A percentile compares a stretch with the other conserved stretches of the same genome.
These are phyloP conservation scores for Colletotrichum limetticola DNA, from an alignment of 2,329 filamentous ascomycete genomes.

Conservation along the genomic window DNA sequence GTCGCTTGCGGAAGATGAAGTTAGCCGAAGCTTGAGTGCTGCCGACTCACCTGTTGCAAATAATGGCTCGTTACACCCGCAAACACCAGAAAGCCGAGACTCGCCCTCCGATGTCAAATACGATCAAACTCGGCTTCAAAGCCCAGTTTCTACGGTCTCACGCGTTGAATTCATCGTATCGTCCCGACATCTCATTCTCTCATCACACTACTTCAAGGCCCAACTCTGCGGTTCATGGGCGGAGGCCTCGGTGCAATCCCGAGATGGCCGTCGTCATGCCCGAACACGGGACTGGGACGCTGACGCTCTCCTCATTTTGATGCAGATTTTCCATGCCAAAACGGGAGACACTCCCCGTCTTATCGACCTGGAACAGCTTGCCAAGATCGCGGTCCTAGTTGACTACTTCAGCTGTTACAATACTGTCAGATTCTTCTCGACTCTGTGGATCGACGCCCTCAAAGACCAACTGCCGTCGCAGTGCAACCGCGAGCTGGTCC, in stretches of 20 bases:
- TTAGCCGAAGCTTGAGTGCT: not conserved
- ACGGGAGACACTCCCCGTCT: conserved; percentile 35
- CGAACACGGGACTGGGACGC: conserved; percentile 39
- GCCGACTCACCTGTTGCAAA: not conserved
- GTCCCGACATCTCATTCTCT: conserved; percentile 34
- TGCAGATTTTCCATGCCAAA: conserved; percentile 43
- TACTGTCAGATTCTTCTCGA: conserved; percentile 32
- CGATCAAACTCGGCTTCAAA: not conserved
- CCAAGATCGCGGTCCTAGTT: conserved; percentile 41
- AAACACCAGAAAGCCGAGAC: not conserved
- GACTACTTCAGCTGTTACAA: conserved; percentile 44
- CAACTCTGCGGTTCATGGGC: conserved; percentile 27
- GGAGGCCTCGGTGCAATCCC: not conserved
- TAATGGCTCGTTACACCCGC: not conserved
- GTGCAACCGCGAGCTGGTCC: conserved; percentile 24
- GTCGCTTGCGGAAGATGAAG: not conserved
- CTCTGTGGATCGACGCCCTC: conserved; percentile 31
- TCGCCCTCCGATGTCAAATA: not conserved
- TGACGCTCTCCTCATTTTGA: conserved; percentile 41
- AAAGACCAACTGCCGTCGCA: not conserved
- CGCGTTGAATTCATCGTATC: conserved; percentile 26
- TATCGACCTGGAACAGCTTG: conserved; percentile 38
- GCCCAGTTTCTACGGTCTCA: not conserved
- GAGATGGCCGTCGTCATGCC: conserved; percentile 1
- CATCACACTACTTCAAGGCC: conserved; percentile 33